Base-by-base conservation (phyloP, 139 green algal genomes). In the Chlorella vulgaris region DNA sequence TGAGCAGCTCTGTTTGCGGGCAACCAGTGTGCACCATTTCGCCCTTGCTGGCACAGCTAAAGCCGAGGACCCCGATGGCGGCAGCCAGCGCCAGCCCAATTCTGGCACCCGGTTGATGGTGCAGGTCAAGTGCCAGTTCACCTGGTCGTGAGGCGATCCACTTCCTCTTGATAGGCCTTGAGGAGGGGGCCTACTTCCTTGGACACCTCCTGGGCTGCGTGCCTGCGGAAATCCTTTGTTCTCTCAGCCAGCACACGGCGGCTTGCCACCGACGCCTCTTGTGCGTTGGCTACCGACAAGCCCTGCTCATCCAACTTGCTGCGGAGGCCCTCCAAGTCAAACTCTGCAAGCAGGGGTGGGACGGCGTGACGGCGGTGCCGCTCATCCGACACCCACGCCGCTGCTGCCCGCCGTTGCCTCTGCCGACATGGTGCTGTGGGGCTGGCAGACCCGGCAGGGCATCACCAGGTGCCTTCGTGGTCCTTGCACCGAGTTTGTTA, bases 151-250 rank as follows among this genome's bases (percentile, higher is more conserved):
- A 98, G 80, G 2, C 83, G 74, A 78, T 98, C 94, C 13, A 98
- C 91, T 84, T 98, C 96, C 53, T 98, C 93, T 74, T 99, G 95
- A 69, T 97, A 98, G 18, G 90, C 85, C 69, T 95, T 95, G 15
- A 98, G 86, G 68, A 98, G 81, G 2, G 89, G 71, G 0, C 84
- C 93, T 19, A 96, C 90, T 15, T 84, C 85, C 67, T 3, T 40
- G 24, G 73, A 67, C 73, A 79, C 51, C 35, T 79, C 73, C 33
- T 35, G 36, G 7, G 73, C 51, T 7, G 73, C 73, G 0, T 51
- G 53, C 2, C 73, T 50, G 19, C 73, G 73, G 36, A 79, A 79
- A 1, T 79, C 73, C 68, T 86, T 88, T 0, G 92, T 96, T 21
- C 70, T 69, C 50, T 96, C 91, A 43, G 92, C 92, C 31, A 96